These are phyloP conservation scores for Macrocystidia cucumis DNA, from an alignment of 1,284 basidiomycete species.

Conservation along the genomic window DNA sequence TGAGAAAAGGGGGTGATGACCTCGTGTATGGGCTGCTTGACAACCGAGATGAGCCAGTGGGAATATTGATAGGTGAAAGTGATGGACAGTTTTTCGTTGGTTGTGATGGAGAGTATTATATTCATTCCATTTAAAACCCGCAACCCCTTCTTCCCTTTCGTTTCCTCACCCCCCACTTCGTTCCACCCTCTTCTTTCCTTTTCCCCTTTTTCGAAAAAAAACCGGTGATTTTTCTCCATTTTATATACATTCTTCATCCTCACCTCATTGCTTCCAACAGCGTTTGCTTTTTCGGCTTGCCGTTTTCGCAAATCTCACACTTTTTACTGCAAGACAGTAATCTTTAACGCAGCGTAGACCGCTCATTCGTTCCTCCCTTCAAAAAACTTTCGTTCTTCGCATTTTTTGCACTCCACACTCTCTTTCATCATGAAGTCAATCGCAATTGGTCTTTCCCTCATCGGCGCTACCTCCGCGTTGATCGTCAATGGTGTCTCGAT, in stretches of 20 bases:
- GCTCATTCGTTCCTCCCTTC: conserved; percentile 41
- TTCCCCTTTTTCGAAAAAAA: conserved; percentile 29
- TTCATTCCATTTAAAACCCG: too few relatives aligned
- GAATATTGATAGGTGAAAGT: conserved; percentile 24
- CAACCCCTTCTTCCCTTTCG: conserved; percentile 5
- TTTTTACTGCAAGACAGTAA: conserved; percentile 55
- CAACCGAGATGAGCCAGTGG: conserved; percentile 29
- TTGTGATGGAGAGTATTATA: too few relatives aligned
- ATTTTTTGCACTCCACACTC: conserved; percentile 29
- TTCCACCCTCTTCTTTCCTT: conserved; percentile 32
- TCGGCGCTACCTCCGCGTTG: conserved; percentile 48
- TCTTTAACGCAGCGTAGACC: conserved; percentile 61
- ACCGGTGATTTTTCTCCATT: conserved; percentile 26
- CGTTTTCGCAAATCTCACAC: conserved; percentile 23
- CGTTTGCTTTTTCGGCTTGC: too few relatives aligned
- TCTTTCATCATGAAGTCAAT: conserved; percentile 57
- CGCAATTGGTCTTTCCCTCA: conserved; percentile 48
- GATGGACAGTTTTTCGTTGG: conserved; percentile 22
- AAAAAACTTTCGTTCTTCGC: conserved; percentile 27
- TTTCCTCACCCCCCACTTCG: conserved; percentile 15
- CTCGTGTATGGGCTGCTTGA: too few relatives aligned
- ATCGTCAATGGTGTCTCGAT: conserved; percentile 44
- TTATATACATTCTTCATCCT: conserved; percentile 3
- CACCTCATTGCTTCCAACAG: conserved; percentile 18
- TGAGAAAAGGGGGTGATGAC: too few relatives aligned